Percentiles rank a stretch among this genome's conserved stretches.
These are phyloP conservation scores for Pseudofabraea citricarpa DNA, from an alignment of 2,329 filamentous ascomycete species.

Conservation along the genomic window DNA sequence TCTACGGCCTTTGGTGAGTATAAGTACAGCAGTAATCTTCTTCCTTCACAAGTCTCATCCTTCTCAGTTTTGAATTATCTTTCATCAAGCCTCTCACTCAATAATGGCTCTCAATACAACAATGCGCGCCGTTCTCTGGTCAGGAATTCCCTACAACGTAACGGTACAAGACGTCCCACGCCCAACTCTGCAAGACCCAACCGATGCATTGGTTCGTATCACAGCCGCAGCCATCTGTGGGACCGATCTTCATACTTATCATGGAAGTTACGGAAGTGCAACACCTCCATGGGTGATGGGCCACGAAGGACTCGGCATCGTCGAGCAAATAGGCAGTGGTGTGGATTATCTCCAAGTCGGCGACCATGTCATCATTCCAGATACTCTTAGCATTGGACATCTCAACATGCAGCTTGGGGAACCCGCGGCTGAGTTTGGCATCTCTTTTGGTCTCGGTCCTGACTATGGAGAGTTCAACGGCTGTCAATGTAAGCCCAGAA, in stretches of 20 bases:
- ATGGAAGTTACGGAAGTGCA: constrained; percentile 32
- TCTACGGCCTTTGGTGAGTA: too few relatives aligned
- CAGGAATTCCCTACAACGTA: constrained; percentile 35
- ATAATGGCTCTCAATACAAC: not conserved
- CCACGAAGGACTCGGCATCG: constrained; percentile 46
- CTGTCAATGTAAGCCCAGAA: not conserved
- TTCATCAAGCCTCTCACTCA: too few relatives aligned
- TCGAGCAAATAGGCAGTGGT: constrained; percentile 38
- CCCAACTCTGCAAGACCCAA: constrained; percentile 34
- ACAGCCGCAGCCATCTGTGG: constrained; percentile 46
- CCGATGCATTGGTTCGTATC: constrained; percentile 44
- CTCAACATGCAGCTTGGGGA: not conserved
- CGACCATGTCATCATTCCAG: constrained; percentile 45
- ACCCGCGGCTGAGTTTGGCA: too few relatives aligned
- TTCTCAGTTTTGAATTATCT: too few relatives aligned
- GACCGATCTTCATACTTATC: constrained; percentile 47
- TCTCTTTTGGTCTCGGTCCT: not conserved
- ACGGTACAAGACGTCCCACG: constrained; percentile 46
- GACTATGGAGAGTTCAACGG: not conserved
- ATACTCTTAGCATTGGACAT: constrained; percentile 30
- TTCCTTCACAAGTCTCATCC: too few relatives aligned
- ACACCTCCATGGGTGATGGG: constrained; percentile 31
- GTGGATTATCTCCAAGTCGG: constrained; percentile 41
- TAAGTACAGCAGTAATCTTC: too few relatives aligned
- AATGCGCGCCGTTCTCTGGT: constrained; percentile 15